Conservation (phyloP, 192 early-diverging fungal genomes). For the Endogone sp. region DNA sequence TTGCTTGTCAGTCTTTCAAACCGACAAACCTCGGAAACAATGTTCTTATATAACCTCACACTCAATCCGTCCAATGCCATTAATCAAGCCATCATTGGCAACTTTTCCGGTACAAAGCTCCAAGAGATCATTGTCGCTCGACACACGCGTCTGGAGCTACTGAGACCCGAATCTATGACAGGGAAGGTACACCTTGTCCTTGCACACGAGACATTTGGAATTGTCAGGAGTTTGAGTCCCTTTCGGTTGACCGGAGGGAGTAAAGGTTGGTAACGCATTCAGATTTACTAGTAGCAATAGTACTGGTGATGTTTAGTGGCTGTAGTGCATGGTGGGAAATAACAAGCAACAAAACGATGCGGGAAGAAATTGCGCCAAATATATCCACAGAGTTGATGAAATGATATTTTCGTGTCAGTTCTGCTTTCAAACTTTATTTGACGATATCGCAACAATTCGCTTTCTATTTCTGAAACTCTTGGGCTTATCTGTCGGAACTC, state of each 20-base stretch:
- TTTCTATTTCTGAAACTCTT: not conserved
- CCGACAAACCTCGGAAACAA: slow-evolving; percentile 13
- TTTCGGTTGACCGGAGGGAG: slow-evolving; percentile 87
- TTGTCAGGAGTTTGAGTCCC: slow-evolving; percentile 74
- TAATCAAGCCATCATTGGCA: slow-evolving; percentile 76
- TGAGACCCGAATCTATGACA: slow-evolving; percentile 69
- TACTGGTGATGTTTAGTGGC: too few species aligned
- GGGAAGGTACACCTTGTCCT: slow-evolving; percentile 76
- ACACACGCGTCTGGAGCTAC: slow-evolving; percentile 73
- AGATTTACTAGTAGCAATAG: too few species aligned
- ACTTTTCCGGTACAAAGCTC: slow-evolving; percentile 87
- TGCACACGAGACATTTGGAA: slow-evolving; percentile 77
- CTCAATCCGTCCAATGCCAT: slow-evolving; percentile 79
- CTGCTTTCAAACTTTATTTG: not conserved
- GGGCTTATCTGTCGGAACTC: not conserved
- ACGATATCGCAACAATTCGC: not conserved
- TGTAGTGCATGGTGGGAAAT: too few species aligned
- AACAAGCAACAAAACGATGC: too few species aligned
- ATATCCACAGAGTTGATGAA: not conserved
- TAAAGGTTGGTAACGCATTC: slow-evolving; percentile 84
- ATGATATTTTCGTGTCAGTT: not conserved
- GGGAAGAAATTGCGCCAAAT: too few species aligned
- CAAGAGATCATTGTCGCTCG: slow-evolving; percentile 87
- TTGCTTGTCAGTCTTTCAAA: too few species aligned
- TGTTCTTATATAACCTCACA: slow-evolving; percentile 89